Conservation (phyloP, 768 basidiomycete genomes). For the Naganishia randhawae region DNA sequence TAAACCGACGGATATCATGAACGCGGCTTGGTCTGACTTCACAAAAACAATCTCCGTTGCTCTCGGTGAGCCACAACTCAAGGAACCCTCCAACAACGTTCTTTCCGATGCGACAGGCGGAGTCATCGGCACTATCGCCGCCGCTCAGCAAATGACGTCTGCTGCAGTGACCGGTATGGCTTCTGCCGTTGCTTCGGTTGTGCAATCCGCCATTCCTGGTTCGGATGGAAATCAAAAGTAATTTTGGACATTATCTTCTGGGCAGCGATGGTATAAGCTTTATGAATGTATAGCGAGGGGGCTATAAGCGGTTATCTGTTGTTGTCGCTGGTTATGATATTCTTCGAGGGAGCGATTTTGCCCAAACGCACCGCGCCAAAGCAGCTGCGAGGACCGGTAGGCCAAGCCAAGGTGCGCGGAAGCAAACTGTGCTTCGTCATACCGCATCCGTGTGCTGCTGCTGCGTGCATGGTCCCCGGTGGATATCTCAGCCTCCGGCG, state of each 20-base stretch:
- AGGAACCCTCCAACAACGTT: neutral
- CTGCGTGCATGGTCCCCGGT: too few relatives aligned
- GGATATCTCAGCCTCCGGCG: too few relatives aligned
- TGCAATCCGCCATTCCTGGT: conserved; percentile 3
- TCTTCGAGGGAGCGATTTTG: neutral
- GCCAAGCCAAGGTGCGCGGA: neutral
- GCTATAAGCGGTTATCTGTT: neutral
- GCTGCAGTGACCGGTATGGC: conserved; percentile 6
- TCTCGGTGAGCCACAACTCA: neutral
- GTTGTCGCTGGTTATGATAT: neutral
- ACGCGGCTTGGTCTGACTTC: neutral
- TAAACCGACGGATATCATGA: conserved; percentile 20
- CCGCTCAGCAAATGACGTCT: neutral
- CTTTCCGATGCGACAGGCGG: conserved; percentile 65
- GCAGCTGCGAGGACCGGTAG: neutral
- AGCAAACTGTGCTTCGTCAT: neutral
- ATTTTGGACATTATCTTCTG: neutral
- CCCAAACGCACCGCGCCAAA: neutral
- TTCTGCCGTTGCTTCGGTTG: conserved; percentile 3
- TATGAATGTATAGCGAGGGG: neutral
- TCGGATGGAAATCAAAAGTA: neutral
- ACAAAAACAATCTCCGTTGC: neutral
- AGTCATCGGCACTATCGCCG: conserved; percentile 68
- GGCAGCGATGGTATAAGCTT: neutral
- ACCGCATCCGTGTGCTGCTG: too few relatives aligned